phyloP scores from a whole-genome alignment of 805 yeast species.

The Spathaspora gorwiae region DNA sequence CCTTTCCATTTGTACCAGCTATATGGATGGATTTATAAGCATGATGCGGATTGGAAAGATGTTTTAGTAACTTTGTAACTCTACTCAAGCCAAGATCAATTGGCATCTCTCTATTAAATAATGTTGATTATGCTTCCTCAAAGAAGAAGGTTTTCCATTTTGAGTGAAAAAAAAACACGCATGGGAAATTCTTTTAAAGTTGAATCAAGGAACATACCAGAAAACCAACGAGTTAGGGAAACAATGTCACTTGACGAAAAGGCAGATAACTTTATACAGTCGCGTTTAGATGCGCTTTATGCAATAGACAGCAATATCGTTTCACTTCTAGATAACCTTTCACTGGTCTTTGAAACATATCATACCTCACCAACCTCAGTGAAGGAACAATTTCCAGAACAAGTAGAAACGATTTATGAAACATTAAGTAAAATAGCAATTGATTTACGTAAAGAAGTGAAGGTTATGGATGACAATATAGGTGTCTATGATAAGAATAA shows the following conservation, averaged over 20 bases:
- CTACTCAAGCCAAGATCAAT: conserved; percentile 38
- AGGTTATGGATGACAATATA: conserved; percentile 55
- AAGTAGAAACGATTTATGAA: conserved; percentile 46
- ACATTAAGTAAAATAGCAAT: conserved; percentile 57
- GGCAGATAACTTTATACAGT: conserved; percentile 37
- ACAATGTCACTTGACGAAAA: conserved; percentile 8
- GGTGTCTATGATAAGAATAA: conserved; percentile 44
- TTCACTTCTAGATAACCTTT: conserved; percentile 44
- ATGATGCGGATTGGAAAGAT: conserved; percentile 67
- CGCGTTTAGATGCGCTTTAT: conserved; percentile 48
- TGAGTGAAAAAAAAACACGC: no score
- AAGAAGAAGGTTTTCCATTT: no score
- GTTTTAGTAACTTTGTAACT: conserved; percentile 25
- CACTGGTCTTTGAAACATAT: conserved; percentile 43
- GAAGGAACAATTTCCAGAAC: conserved; percentile 37
- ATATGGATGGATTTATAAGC: conserved; percentile 71
- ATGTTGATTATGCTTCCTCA: no score
- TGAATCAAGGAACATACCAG: no score
- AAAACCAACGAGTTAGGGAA: no score
- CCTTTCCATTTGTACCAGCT: conserved; percentile 97
- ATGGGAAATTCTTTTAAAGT: no score
- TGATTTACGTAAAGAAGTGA: conserved; percentile 61
- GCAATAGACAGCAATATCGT: conserved; percentile 52
- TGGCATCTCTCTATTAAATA: conserved; percentile 18
- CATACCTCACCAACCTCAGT: conserved; percentile 18